These are phyloP conservation scores for Lepraria neglecta DNA, from an alignment of 495 filamentous ascomycete genomes.

Conservation along the genomic window DNA sequence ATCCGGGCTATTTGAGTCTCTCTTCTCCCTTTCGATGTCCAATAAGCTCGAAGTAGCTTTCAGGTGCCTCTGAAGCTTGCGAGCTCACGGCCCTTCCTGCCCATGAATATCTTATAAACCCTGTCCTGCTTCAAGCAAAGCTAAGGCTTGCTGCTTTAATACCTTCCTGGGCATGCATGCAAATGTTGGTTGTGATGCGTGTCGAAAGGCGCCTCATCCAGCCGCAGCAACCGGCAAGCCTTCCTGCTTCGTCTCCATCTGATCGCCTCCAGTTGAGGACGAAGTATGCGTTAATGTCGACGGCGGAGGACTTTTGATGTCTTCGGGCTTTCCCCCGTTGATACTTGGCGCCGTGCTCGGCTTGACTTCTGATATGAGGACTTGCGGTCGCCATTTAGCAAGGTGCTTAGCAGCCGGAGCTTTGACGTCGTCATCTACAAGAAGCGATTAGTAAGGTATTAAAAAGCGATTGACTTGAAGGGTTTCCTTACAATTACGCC, in stretches of 20 bases:
- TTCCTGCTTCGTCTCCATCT: conserved; percentile 17
- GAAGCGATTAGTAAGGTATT: conserved; percentile 13
- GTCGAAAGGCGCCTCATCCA: conserved; percentile 4
- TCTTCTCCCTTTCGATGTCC: no score
- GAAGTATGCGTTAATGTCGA: conserved; percentile 10
- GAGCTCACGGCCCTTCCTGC: no score
- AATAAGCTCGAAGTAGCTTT: no score
- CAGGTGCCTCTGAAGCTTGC: no score
- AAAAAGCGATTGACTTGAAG: background rate
- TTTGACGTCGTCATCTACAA: conserved; percentile 43
- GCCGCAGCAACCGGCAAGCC: conserved; percentile 24
- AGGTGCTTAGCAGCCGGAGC: conserved; percentile 41
- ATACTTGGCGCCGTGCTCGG: background rate
- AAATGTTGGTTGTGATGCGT: no score
- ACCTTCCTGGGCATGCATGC: no score
- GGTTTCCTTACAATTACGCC: conserved; percentile 61
- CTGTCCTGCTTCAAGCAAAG: no score
- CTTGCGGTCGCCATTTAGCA: conserved; percentile 44
- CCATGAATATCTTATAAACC: no score
- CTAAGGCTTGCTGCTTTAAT: no score
- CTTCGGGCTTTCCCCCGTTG: conserved; percentile 11
- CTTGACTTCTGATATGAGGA: conserved; percentile 28
- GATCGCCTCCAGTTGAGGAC: conserved; percentile 6
- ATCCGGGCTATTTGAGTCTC: no score
- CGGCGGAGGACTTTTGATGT: conserved; percentile 4